Evolutionary conservation across 139 green algal species (phyloP), one percentile per base, ranked within the genome.

Genomic region (Spirogloea muscicola): DNA sequence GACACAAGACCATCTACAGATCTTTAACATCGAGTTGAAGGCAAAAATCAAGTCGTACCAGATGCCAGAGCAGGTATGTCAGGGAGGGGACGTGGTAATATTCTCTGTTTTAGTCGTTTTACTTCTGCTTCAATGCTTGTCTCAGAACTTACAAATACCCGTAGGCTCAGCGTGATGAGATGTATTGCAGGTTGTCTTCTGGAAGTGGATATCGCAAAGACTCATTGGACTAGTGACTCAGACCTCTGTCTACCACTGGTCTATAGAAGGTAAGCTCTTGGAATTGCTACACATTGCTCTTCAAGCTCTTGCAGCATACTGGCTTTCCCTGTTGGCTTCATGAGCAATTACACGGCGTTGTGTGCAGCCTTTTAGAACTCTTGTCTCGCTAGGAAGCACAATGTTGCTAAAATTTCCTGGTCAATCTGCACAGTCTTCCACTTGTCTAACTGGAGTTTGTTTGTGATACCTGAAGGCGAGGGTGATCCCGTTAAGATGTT

Each of bases 11-110:
- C 77, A 89, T 37, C 86, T 99, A 49, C 94, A 99, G 80, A 92
- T 98, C 18, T 98, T 99, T 84, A 96, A 99, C 87, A 85, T 99
- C 66, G 95, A 96, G 41, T 89, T 84, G 25, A 99, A 99, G 90
- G 82, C 86, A n/a, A 99, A 99, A 86, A 88, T 98, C 49, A 97
- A 97, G 86, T 87, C 88, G 0, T 89, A 94, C 74, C 87, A 95
- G 75, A 97, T 98, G 87, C 82, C 87, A 6, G 89, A 98, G 86
- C 82, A 85, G 25, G 75, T 81, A 7, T 36, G 67, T 31, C n/a
- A 55, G 46, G 46, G n/a, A 55, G 21, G 21, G 21, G 46, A 55
- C 21, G 46, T 21, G n/a, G n/a, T 55, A 21, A 55, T 21, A 55
- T 21, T 21, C 46, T n/a, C 21, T 55, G n/a, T 55, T 55, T 55